phyloP scores from a whole-genome alignment of 2,329 filamentous ascomycete species.

The Colletotrichum lindemuthianum region DNA sequence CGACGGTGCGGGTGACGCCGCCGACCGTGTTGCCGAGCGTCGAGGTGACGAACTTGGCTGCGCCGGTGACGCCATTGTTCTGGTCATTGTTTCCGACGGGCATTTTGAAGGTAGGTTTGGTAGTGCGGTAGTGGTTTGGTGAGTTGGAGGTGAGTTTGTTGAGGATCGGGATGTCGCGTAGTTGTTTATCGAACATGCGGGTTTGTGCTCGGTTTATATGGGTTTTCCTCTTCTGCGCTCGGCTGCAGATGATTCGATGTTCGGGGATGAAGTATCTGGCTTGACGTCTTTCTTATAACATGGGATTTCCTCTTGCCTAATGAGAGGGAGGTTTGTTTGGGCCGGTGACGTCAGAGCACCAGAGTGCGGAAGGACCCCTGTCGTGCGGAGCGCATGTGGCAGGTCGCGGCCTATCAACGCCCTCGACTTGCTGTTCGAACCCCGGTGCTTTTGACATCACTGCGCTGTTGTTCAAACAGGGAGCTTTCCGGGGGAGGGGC shows the following conservation, averaged over 20 bases:
- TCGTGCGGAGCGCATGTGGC: constrained; percentile 14
- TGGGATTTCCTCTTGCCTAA: not conserved
- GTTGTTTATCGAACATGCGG: constrained; percentile 14
- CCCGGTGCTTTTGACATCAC: constrained; percentile 26
- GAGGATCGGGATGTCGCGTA: not conserved
- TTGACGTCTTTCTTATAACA: constrained; percentile 10
- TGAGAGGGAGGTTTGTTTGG: not conserved
- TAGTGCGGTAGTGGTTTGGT: constrained; percentile 36
- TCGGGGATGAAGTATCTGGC: not conserved
- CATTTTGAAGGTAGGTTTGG: constrained; percentile 36
- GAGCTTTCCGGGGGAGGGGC: not conserved
- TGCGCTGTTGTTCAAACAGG: constrained; percentile 14
- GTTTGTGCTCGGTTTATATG: not conserved
- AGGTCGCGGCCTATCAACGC: constrained; percentile 28
- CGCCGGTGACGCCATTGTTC: constrained; percentile 44
- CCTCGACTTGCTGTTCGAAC: not conserved
- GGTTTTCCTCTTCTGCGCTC: not conserved
- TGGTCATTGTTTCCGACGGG: constrained; percentile 39
- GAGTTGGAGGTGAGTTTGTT: constrained; percentile 9
- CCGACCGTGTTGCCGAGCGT: constrained; percentile 54
- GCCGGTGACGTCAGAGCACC: constrained; percentile 20
- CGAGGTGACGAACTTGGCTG: constrained; percentile 51
- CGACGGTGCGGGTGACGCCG: constrained; percentile 52
- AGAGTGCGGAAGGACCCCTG: constrained; percentile 3
- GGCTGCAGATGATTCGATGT: not conserved